phyloP scores from a whole-genome alignment of 1,139 yeast genomes.

The Torulaspora pretoriensis region DNA sequence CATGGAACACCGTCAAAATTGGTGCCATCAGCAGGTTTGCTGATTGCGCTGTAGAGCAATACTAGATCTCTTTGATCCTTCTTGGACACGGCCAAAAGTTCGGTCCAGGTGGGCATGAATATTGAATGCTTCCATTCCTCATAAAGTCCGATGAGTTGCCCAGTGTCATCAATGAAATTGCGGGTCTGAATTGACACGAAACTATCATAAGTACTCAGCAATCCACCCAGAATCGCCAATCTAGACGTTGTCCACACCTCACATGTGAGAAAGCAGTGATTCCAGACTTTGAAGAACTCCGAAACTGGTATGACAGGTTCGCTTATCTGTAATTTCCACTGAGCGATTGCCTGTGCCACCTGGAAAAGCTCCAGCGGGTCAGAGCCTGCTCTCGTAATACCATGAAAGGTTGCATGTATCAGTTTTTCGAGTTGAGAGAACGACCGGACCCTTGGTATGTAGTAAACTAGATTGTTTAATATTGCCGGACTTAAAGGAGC shows the following conservation, averaged over 20 bases:
- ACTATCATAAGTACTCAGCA: slow-evolving; percentile 20
- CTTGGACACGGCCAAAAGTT: slow-evolving; percentile 11
- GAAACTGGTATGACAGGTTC: slow-evolving; percentile 28
- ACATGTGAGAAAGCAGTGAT: slow-evolving; percentile 16
- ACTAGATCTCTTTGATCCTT: slow-evolving; percentile 10
- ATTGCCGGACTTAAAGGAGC: slow-evolving; percentile 8
- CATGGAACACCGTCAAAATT: slow-evolving; percentile 15
- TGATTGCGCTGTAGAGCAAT: slow-evolving; percentile 17
- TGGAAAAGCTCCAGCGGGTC: slow-evolving; percentile 22
- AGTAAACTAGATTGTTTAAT: slow-evolving; percentile 28
- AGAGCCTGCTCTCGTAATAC: slow-evolving; percentile 12
- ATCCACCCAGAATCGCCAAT: slow-evolving; percentile 28
- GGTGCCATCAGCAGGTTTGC: slow-evolving; percentile 8
- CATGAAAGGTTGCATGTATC: slow-evolving; percentile 18
- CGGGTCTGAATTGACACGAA: slow-evolving; percentile 21
- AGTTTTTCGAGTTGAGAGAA: slow-evolving; percentile 13
- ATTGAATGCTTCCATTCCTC: slow-evolving; percentile 21
- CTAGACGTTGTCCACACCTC: slow-evolving; percentile 25
- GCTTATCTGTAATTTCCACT: slow-evolving; percentile 33
- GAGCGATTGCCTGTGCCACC: slow-evolving; percentile 23
- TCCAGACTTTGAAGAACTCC: slow-evolving; percentile 28
- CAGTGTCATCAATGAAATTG: slow-evolving; percentile 27
- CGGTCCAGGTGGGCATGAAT: slow-evolving; percentile 27
- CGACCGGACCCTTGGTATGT: slow-evolving; percentile 25
- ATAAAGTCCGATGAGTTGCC: slow-evolving; percentile 17